A percentile compares a stretch with the other conserved stretches of the same genome.
These are phyloP conservation scores for Penicillium italicum DNA, from an alignment of 2,329 filamentous ascomycete species.

Conservation along the genomic window DNA sequence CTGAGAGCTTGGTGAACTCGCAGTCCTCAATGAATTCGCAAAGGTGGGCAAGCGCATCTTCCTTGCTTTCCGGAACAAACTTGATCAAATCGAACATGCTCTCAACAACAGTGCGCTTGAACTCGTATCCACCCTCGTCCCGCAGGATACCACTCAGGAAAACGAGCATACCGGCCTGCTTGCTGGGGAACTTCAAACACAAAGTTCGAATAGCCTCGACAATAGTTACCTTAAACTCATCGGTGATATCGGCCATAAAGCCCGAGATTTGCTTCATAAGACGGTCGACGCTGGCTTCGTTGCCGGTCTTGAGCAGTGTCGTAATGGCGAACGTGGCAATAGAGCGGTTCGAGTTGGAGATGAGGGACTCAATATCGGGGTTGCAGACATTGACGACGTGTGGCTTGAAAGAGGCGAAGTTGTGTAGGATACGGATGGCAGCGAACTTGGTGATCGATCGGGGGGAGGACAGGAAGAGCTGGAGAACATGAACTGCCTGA, in stretches of 20 bases:
- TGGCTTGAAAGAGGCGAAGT: conserved; percentile 95
- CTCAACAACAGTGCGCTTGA: conserved; percentile 95
- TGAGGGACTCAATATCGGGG: conserved; percentile 92
- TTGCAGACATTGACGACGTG: conserved; percentile 90
- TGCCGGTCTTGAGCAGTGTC: conserved; percentile 95
- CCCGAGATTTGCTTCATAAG: conserved; percentile 98
- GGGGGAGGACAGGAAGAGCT: conserved; percentile 94
- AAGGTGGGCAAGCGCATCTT: conserved; percentile 80
- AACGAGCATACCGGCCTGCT: conserved; percentile 95
- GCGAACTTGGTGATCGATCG: conserved; percentile 96
- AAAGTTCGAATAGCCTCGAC: conserved; percentile 96
- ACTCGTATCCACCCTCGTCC: conserved; percentile 96
- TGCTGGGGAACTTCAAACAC: conserved; percentile 95
- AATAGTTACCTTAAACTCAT: conserved; percentile 99
- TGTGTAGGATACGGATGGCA: conserved; percentile 91
- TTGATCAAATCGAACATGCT: conserved; percentile 99
- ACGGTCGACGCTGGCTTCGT: conserved; percentile 93
- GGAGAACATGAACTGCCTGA: conserved; percentile 89
- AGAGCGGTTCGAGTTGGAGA: conserved; percentile 93
- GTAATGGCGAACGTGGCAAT: conserved; percentile 99
- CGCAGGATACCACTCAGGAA: conserved; percentile 96
- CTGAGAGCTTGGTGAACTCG: conserved; percentile 96
- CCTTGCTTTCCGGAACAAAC: conserved; percentile 84
- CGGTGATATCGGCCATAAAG: conserved; percentile 98
- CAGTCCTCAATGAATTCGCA: conserved; percentile 99